Evolutionary conservation across 441 rosid genomes (phyloP).

Genomic region (Kokia cookei): DNA sequence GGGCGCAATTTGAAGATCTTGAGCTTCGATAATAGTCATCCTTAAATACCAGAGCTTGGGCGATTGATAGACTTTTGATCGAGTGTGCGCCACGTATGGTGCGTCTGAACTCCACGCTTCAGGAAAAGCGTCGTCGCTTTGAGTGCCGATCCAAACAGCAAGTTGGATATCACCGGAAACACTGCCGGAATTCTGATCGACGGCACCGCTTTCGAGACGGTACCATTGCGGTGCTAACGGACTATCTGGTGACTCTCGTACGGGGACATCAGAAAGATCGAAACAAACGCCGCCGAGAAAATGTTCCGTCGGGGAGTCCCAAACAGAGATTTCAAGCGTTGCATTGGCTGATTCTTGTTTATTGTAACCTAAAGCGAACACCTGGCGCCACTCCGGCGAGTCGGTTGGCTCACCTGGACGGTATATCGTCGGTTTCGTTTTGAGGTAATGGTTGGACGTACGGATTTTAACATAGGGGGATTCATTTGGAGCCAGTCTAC

Average conservation of each 20-base stretch:
- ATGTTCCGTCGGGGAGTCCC: constrained; percentile 65
- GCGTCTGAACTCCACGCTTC: constrained; percentile 89
- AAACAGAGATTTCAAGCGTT: constrained; percentile 75
- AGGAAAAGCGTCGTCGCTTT: constrained; percentile 85
- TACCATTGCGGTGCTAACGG: constrained; percentile 95
- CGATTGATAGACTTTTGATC: constrained; percentile 89
- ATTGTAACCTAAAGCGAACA: constrained; percentile 58
- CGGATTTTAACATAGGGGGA: constrained; percentile 63
- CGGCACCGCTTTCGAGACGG: constrained; percentile 49
- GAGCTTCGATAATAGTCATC: constrained; percentile 76
- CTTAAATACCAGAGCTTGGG: constrained; percentile 94
- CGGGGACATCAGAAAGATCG: constrained; percentile 78
- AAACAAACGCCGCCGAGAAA: constrained; percentile 86
- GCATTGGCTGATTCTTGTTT: constrained; percentile 41
- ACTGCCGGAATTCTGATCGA: constrained; percentile 32
- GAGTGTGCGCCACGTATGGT: constrained; percentile 75
- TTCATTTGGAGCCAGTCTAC: constrained; percentile 49
- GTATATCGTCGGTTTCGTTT: constrained; percentile 48
- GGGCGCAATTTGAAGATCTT: constrained; percentile 66
- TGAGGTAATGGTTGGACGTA: constrained; percentile 33
- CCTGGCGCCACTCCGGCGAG: constrained; percentile 79
- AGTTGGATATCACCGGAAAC: constrained; percentile 85
- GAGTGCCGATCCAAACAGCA: constrained; percentile 93
- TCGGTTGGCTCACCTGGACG: constrained; percentile 51
- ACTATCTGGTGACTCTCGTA: constrained; percentile 83